Percentiles rank a stretch among this genome's conserved stretches.
phyloP scores from a whole-genome alignment of 495 filamentous ascomycete species.

The Rusavskia elegans region DNA sequence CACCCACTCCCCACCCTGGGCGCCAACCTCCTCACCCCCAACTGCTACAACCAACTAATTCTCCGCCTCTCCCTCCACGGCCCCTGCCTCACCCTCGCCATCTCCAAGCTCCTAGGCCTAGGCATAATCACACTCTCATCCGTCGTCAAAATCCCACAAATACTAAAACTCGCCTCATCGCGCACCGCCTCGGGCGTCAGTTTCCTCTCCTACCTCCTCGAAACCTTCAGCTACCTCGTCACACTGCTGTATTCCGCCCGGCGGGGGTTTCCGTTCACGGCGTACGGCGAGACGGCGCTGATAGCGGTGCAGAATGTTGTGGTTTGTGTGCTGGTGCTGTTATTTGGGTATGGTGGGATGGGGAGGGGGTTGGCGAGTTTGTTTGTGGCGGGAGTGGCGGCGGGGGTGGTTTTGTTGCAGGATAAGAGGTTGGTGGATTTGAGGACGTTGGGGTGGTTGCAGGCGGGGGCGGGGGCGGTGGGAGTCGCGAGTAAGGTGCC shows the following conservation, averaged over 20 bases:
- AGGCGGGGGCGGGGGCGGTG: conserved; percentile 71
- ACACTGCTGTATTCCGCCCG: conserved; percentile 79
- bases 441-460: conserved; percentile 54
- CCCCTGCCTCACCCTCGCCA: conserved; percentile 67
- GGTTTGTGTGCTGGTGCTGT: conserved; percentile 38
- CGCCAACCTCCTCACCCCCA: conserved; percentile 60
- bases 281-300: conserved; percentile 84
- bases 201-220: conserved; percentile 81
- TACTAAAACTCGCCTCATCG: conserved; percentile 72
- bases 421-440: conserved; percentile 48
- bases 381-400: conserved; percentile 52
- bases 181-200: conserved; percentile 67
- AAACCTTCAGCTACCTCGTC: conserved; percentile 72
- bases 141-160: conserved; percentile 91
- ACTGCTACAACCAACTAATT: conserved; percentile 71
- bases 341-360: not conserved
- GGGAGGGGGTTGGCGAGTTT: not conserved
- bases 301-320: conserved; percentile 84
- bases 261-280: conserved; percentile 85
- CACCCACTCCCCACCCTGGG: conserved; percentile 58
- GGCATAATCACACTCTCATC: conserved; percentile 78
- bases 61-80: conserved; percentile 60
- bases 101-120: conserved; percentile 84
- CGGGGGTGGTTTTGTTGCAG: conserved; percentile 51
- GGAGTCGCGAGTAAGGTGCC: conserved; percentile 80